phyloP scores from a whole-genome alignment of 2,329 filamentous ascomycete species.

The Blastomyces emzantsi region DNA sequence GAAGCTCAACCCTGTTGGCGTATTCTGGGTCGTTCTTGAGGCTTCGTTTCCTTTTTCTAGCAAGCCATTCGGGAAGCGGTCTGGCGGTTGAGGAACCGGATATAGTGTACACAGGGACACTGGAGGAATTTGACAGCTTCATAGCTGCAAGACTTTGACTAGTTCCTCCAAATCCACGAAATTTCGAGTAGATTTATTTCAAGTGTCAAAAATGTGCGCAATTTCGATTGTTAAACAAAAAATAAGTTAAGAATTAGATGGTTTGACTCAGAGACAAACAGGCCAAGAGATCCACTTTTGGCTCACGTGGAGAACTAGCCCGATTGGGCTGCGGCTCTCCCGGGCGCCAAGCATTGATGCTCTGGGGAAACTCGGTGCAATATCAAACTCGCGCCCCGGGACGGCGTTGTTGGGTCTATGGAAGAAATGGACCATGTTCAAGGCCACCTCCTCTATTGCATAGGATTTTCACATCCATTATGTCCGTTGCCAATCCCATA shows the following conservation, averaged over 20 bases:
- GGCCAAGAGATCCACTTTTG: neutral
- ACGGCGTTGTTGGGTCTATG: neutral
- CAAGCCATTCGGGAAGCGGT: slow-evolving; percentile 90
- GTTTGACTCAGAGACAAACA: neutral
- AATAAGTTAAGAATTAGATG: neutral
- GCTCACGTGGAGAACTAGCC: neutral
- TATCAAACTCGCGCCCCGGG: slow-evolving; percentile 1
- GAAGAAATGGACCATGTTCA: slow-evolving; percentile 7
- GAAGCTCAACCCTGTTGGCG: slow-evolving; percentile 82
- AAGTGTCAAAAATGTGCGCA: neutral
- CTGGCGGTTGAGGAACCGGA: slow-evolving; percentile 81
- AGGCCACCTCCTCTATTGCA: neutral
- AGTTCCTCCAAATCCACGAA: neutral
- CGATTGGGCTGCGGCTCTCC: neutral
- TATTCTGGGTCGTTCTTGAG: slow-evolving; percentile 90
- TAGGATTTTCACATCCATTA: neutral
- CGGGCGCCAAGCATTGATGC: neutral
- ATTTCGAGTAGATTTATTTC: neutral
- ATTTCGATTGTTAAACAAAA: neutral
- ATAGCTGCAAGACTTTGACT: slow-evolving; percentile 23
- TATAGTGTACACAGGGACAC: slow-evolving; percentile 88
- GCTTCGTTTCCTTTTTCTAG: slow-evolving; percentile 77
- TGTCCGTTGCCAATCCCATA: neutral
- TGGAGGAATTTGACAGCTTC: slow-evolving; percentile 56
- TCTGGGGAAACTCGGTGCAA: neutral